Conservation (phyloP, 1,284 basidiomycete species). For the Trichosporon inkin region DNA sequence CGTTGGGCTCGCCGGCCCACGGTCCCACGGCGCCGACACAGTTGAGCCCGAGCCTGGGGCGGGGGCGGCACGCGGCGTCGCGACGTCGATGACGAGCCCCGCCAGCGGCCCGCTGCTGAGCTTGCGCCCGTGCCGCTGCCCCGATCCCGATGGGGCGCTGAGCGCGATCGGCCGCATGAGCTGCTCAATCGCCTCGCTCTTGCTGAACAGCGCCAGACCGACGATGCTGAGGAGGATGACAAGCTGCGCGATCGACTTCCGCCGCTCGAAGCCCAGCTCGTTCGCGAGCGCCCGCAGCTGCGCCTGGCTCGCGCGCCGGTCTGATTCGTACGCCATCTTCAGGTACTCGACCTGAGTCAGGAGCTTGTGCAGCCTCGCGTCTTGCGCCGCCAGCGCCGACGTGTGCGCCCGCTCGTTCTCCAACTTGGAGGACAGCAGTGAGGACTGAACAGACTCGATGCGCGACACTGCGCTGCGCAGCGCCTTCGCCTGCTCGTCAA, state of each 20-base stretch:
- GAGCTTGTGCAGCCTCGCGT: slow-evolving; percentile 40
- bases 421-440: not conserved
- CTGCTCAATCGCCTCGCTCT: slow-evolving; percentile 36
- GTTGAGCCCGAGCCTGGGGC: too few species aligned
- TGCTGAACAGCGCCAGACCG: slow-evolving; percentile 33
- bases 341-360: slow-evolving; percentile 42
- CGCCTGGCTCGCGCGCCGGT: slow-evolving; percentile 30
- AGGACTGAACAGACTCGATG: slow-evolving; percentile 53
- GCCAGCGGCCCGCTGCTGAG: slow-evolving; percentile 33
- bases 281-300: slow-evolving; percentile 38
- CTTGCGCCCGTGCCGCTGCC: slow-evolving; percentile 4
- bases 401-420: not conserved
- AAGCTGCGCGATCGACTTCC: slow-evolving; percentile 42
- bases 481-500: slow-evolving; percentile 80
- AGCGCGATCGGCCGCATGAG: slow-evolving; percentile 34
- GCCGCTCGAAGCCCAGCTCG: slow-evolving; percentile 44
- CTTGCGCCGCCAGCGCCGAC: slow-evolving; percentile 21
- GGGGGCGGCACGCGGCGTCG: not conserved
- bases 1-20: not conserved
- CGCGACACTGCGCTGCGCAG: slow-evolving; percentile 70
- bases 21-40: too few species aligned
- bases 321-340: slow-evolving; percentile 32
- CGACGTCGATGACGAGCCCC: slow-evolving; percentile 37
- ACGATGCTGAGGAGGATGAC: slow-evolving; percentile 40
- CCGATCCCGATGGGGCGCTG: slow-evolving; percentile 6